A percentile compares a stretch with the other conserved stretches of the same genome.
phyloP scores from a whole-genome alignment of 2,329 filamentous ascomycete species.

The Cryphonectria naterciae region DNA sequence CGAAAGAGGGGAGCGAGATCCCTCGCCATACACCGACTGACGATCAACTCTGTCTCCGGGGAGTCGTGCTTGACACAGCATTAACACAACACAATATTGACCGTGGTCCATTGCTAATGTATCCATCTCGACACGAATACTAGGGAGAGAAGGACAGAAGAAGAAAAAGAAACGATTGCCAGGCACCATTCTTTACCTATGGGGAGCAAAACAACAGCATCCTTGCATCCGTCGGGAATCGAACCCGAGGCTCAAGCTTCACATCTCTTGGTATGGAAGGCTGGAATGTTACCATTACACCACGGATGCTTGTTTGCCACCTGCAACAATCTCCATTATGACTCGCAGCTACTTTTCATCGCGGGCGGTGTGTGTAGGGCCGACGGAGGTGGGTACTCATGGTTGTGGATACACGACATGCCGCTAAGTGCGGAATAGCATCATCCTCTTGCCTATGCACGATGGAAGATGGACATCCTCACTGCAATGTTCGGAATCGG shows the following conservation, averaged over 20 bases:
- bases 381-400: background rate
- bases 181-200: background rate
- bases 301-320: conserved; percentile 15
- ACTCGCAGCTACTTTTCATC: background rate
- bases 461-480: background rate
- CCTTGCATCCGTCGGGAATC: conserved; percentile 17
- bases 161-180: background rate
- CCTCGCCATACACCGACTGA: background rate
- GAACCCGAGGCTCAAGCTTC: conserved; percentile 23
- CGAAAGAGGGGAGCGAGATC: background rate
- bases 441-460: background rate
- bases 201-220: background rate
- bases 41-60: background rate
- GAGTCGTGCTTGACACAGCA: background rate
- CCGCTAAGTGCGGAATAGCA: background rate
- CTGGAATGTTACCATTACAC: conserved; percentile 25
- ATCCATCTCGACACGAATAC: too few relatives aligned
- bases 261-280: conserved; percentile 15
- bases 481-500: background rate
- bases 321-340: background rate
- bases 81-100: background rate
- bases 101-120: background rate
- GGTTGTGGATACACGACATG: background rate
- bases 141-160: too few relatives aligned
- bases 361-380: background rate